These are phyloP conservation scores for Penicillium sp. DNA, from an alignment of 2,329 filamentous ascomycete genomes.

Conservation along the genomic window DNA sequence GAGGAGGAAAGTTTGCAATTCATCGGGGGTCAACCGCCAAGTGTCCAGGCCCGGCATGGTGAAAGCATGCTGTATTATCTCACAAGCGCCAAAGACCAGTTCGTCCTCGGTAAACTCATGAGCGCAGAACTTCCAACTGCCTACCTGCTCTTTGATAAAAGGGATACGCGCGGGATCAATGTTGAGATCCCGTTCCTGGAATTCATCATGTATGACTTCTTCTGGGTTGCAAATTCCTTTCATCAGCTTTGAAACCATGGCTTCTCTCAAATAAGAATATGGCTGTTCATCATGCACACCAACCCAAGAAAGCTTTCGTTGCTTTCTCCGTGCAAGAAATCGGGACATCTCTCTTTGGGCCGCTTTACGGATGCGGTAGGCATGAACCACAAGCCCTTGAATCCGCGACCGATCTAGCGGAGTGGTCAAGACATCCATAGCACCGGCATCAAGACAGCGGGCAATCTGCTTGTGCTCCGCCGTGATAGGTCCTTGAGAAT, in stretches of 20 bases:
- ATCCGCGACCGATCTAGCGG: constrained; percentile 74
- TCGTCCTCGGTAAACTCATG: constrained; percentile 90
- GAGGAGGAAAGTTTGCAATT: constrained; percentile 80
- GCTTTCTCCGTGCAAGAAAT: constrained; percentile 69
- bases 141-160: constrained; percentile 67
- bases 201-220: constrained; percentile 62
- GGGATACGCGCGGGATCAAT: constrained; percentile 65
- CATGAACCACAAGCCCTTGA: constrained; percentile 75
- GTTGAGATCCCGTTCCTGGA: constrained; percentile 63
- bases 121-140: constrained; percentile 83
- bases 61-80: constrained; percentile 89
- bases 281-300: constrained; percentile 81
- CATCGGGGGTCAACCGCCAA: constrained; percentile 79
- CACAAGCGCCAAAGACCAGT: constrained; percentile 76
- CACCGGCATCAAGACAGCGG: constrained; percentile 79
- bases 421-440: constrained; percentile 78
- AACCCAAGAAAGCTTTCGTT: constrained; percentile 87
- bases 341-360: constrained; percentile 71
- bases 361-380: constrained; percentile 77
- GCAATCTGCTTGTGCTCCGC: constrained; percentile 57
- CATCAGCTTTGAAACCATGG: constrained; percentile 89
- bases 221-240: constrained; percentile 77
- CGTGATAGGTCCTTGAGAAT: constrained; percentile 35
- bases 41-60: constrained; percentile 74
- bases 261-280: constrained; percentile 84